These are phyloP conservation scores for Sonneratia alba DNA, from an alignment of 345 rosid species.

Conservation along the genomic window DNA sequence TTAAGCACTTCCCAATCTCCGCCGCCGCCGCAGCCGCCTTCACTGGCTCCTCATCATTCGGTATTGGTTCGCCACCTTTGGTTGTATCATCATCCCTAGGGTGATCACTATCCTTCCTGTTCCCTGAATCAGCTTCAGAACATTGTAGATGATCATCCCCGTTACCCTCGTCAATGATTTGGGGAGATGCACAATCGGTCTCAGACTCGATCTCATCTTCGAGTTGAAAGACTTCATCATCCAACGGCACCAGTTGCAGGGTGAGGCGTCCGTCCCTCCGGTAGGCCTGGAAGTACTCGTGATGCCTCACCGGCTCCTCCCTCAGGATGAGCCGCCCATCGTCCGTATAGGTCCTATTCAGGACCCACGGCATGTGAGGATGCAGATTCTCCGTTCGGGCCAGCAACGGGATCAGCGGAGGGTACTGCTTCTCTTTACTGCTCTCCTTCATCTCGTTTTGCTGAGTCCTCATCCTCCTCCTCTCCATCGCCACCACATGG, in stretches of 20 bases:
- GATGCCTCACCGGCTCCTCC: slow-evolving; percentile 35
- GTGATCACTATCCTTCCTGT: not conserved
- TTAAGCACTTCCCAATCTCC: slow-evolving; percentile 1
- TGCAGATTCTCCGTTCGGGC: slow-evolving; percentile 31
- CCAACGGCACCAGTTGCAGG: slow-evolving; percentile 28
- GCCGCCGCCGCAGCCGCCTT: not conserved
- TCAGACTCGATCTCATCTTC: not conserved
- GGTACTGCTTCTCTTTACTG: slow-evolving; percentile 17
- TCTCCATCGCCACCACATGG: not conserved
- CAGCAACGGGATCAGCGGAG: slow-evolving; percentile 36
- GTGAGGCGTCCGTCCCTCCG: slow-evolving; percentile 36
- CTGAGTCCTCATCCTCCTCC: not conserved
- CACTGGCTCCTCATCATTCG: not conserved
- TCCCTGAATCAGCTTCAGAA: not conserved
- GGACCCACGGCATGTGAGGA: slow-evolving; percentile 35
- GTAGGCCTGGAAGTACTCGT: slow-evolving; percentile 31
- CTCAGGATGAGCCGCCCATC: slow-evolving; percentile 37
- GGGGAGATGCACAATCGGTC: not conserved
- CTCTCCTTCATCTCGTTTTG: slow-evolving; percentile 3
- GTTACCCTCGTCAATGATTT: not conserved
- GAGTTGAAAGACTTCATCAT: slow-evolving; percentile 12
- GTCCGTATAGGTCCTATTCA: slow-evolving; percentile 19
- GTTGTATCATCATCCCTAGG: not conserved
- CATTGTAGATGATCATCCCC: not conserved
- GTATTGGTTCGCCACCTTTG: not conserved